phyloP scores from a whole-genome alignment of 768 basidiomycete species.

The Boletus rubroflammeus region DNA sequence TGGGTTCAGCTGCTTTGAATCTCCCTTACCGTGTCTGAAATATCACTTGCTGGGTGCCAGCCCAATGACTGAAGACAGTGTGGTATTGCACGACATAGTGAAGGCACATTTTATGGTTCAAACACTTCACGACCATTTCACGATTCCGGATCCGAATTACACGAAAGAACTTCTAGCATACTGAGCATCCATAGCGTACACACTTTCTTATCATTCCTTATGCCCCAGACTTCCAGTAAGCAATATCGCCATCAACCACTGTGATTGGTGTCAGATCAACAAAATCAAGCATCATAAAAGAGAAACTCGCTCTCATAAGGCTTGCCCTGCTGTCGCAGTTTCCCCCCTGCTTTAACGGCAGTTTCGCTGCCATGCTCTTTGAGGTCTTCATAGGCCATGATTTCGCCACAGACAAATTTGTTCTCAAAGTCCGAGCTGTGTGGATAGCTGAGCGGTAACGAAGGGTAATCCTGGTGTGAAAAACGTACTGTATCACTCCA shows the following conservation, averaged over 20 bases:
- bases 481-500: conserved; percentile 90
- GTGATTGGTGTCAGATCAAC: conserved; percentile 4
- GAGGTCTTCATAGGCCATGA: conserved; percentile 89
- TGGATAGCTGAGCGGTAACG: background rate
- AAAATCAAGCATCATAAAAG: background rate
- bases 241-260: conserved; percentile 90
- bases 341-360: conserved; percentile 92
- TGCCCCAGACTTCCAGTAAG: conserved; percentile 84
- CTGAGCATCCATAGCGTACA: conserved; percentile 8
- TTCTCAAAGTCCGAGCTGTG: conserved; percentile 92
- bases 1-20: background rate
- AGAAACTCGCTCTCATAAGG: conserved; percentile 81
- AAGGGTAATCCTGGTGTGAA: background rate
- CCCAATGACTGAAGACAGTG: background rate
- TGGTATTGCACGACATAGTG: background rate
- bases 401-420: conserved; percentile 97
- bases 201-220: conserved; percentile 18
- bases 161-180: conserved; percentile 10
- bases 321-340: conserved; percentile 93
- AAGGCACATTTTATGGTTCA: background rate
- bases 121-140: background rate
- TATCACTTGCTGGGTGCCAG: background rate
- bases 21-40: background rate
- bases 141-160: conserved; percentile 11
- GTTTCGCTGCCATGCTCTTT: conserved; percentile 88